phyloP scores from a whole-genome alignment of 164 flowering plant genomes.

The Vitis rotundifolia region DNA sequence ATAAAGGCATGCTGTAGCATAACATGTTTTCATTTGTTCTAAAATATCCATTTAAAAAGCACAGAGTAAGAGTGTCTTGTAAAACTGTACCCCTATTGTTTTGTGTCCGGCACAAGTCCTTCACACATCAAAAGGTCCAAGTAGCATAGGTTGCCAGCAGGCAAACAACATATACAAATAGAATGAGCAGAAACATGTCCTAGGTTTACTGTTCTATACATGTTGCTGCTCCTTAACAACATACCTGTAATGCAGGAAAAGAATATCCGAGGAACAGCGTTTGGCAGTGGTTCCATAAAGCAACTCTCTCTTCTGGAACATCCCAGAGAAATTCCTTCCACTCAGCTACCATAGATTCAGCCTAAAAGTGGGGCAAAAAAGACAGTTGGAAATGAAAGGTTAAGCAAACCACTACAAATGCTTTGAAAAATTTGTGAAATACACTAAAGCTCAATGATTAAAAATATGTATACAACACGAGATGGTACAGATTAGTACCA shows the following conservation, averaged over 20 bases:
- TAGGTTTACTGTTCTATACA: too few relatives aligned
- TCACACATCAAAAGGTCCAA: too few relatives aligned
- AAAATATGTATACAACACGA: too few relatives aligned
- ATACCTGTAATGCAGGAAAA: conserved; percentile 83
- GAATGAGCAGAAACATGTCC: neutral
- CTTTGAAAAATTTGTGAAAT: too few relatives aligned
- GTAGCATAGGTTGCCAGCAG: neutral
- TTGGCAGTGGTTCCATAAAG: conserved; percentile 97
- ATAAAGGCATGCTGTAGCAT: too few relatives aligned
- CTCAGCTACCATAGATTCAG: conserved; percentile 97
- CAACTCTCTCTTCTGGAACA: conserved; percentile 96
- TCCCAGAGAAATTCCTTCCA: conserved; percentile 99
- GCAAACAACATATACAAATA: neutral
- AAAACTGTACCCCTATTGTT: too few relatives aligned
- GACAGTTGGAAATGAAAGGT: neutral
- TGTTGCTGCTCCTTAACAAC: neutral
- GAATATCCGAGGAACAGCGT: conserved; percentile 80
- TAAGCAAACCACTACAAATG: neutral
- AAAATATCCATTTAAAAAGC: too few relatives aligned
- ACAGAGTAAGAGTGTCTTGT: too few relatives aligned
- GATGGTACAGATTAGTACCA: too few relatives aligned
- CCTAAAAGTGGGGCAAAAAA: conserved; percentile 40
- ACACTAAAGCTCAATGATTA: neutral
- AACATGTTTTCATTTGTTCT: too few relatives aligned
- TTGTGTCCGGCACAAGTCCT: too few relatives aligned